Base-by-base conservation (phyloP, 1,139 yeast genomes). In the Pichia kudriavzevii region DNA sequence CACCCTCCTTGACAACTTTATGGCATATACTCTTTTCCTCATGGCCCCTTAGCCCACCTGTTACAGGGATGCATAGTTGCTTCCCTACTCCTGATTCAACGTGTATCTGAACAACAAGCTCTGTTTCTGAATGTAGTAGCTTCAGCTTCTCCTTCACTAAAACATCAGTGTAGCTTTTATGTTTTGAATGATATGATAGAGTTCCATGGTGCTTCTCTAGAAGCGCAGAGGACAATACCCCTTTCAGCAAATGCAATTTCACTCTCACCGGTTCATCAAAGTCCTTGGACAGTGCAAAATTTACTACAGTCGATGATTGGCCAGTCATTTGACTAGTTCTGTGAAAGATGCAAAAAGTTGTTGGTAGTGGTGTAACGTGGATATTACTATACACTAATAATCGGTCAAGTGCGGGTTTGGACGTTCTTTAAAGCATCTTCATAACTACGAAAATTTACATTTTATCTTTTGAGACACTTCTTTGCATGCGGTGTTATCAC, bases 281-380 rank as follows among this genome's bases (percentile, higher is more conserved):
- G 51, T 85, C 94, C 46, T 79, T 77, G 2, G 94, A 79, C 8
- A 80, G 67, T 35, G 85, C 85, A 57, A 83, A 84, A 31, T 55
- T 55, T 13, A 49, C 44, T 10, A 48, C 38, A 13, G 22, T 40
- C 8, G 41, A 36, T 2, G 31, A 15, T 22, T 29, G 30, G 3
- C 34, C 39, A 4, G 21, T 12, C 36, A 35, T 36, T 17, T 14
- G 16, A 4, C 4, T 11, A 9, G n/a, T 7, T 10, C 7, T 19
- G 10, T 26, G 12, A 9, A 8, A n/a, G n/a, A n/a, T n/a, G n/a
- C n/a, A n/a, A n/a, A n/a, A n/a, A n/a, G n/a, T n/a, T n/a, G n/a
- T n/a, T n/a, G n/a, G n/a, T n/a, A n/a, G n/a, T n/a, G n/a, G n/a
- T n/a, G n/a, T n/a, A n/a, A n/a, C n/a, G n/a, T n/a, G n/a, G n/a